phyloP scores from a whole-genome alignment of 805 yeast genomes.

The Gaillardinia entomophila region DNA sequence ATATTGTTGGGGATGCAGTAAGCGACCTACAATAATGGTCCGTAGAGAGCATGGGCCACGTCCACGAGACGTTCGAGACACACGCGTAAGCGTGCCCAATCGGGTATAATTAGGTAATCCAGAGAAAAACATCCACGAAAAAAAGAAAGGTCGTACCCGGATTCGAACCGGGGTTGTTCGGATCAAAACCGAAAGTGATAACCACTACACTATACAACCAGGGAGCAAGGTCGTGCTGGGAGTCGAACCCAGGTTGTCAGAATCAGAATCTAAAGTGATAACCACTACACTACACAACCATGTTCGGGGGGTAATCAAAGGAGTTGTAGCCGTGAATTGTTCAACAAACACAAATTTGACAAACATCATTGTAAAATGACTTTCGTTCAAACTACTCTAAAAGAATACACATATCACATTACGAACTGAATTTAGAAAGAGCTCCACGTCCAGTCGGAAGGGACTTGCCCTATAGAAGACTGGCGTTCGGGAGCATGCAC shows the following conservation, averaged over 20 bases:
- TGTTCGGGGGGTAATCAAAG: no score
- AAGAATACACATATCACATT: not conserved
- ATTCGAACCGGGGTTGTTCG: slow-evolving; percentile 80
- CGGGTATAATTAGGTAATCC: no score
- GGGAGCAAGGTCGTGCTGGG: not conserved
- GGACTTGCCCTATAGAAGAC: slow-evolving; percentile 5
- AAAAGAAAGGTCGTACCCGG: slow-evolving; percentile 69
- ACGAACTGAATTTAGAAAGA: slow-evolving; percentile 26
- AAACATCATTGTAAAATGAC: no score
- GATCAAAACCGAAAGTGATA: slow-evolving; percentile 79
- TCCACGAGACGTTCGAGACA: no score
- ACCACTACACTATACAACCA: slow-evolving; percentile 69
- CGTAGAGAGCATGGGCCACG: no score
- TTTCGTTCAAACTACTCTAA: no score
- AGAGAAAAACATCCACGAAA: no score
- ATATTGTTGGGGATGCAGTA: no score
- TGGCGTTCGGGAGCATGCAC: slow-evolving; percentile 4
- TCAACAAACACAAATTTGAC: no score
- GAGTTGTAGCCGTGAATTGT: no score
- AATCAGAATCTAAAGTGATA: not conserved
- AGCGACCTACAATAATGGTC: no score
- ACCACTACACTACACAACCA: not conserved
- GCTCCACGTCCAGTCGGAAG: slow-evolving; percentile 48
- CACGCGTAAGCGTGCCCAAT: no score
- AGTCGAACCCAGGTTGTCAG: not conserved